Percentiles rank a stretch among this genome's conserved stretches.
Conservation (phyloP, 257 asterid species). For the Salvia rosmarinus region DNA sequence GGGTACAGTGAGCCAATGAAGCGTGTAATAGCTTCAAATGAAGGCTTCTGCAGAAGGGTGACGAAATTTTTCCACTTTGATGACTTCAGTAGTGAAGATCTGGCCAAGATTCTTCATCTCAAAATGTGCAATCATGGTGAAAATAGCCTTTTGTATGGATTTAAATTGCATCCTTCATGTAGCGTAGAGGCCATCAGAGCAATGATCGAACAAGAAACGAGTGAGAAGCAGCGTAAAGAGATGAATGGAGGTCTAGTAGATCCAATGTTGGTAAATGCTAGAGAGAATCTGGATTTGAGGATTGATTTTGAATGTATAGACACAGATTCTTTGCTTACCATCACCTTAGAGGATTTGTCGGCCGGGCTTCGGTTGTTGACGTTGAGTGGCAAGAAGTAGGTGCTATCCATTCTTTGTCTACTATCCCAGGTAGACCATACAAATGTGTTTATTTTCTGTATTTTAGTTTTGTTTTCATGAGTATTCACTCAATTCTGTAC, state of each 20-base stretch:
- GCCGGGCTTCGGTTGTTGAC: conserved; percentile 64
- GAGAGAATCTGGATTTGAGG: conserved; percentile 85
- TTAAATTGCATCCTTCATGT: conserved; percentile 71
- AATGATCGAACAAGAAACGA: conserved; percentile 58
- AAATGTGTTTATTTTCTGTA: not conserved
- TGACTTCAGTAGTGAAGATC: conserved; percentile 69
- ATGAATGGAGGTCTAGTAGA: conserved; percentile 91
- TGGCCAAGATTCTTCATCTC: conserved; percentile 73
- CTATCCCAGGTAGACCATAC: not conserved
- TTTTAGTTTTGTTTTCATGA: not conserved
- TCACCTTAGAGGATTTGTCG: conserved; percentile 72
- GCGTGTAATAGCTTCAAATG: conserved; percentile 79
- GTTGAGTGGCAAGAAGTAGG: conserved; percentile 39
- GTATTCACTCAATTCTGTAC: conserved; percentile 9
- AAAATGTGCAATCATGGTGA: conserved; percentile 64
- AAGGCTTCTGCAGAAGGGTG: conserved; percentile 92
- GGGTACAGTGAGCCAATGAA: conserved; percentile 97
- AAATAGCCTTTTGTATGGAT: conserved; percentile 64
- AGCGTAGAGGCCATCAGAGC: conserved; percentile 60
- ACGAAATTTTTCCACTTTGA: conserved; percentile 85
- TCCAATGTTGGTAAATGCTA: conserved; percentile 77
- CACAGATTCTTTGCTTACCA: conserved; percentile 62
- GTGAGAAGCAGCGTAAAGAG: conserved; percentile 75
- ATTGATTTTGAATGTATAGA: conserved; percentile 70
- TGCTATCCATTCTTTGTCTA: conserved; percentile 25